Evolutionary conservation across 2,329 filamentous ascomycete species (phyloP), one percentile per base, ranked within the genome.

Genomic region (Cercospora beticola): DNA sequence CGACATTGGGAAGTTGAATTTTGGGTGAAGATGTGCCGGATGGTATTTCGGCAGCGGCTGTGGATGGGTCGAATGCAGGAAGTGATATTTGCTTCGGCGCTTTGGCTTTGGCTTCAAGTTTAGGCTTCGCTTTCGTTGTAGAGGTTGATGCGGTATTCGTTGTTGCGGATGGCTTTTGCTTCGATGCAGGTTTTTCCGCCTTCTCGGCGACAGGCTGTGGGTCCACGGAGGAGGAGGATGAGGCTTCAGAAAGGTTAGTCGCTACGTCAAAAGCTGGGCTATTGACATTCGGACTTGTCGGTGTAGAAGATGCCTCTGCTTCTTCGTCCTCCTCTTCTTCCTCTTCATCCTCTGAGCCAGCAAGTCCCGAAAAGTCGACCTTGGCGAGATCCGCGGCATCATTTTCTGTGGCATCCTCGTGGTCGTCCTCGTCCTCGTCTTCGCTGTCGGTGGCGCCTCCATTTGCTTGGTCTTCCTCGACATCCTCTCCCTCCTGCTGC

Each of bases 1-100:
- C 90, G 70, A 88, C 84, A 65, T 90, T 90, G 68, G 81, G 83
- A 60, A 76, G 75, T 74, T 78, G 75, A 74, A 79, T 63, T 70
- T 78, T 76, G 3, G 76, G 77, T 31, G 77, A 78, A 21, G 75
- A 76, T 49, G 71, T 75, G 57, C 76, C 75, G 8, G 71, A 74
- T n/a, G 69, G 58, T 26, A 64, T 68, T 36, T 71, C 68, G 30
- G 64, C 23, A 18, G 64, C 23, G 62, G 66, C 54, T 64, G 68
- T 62, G 26, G 67, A 64, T 3, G 66, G 63, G 18, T 65, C 59
- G 28, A 70, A 74, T 56, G 58, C 31, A 14, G 68, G 68, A 31
- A 72, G 66, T 21, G 70, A 40, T 69, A 76, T 67, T 69, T 75
- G 56, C 61, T 76, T 77, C 21, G 74, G 26, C 76, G 71, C 66